Evolutionary conservation across 1,284 basidiomycete species (phyloP), one percentile per base, ranked within the genome.

Genomic region (Ceratobasidium sp.): DNA sequence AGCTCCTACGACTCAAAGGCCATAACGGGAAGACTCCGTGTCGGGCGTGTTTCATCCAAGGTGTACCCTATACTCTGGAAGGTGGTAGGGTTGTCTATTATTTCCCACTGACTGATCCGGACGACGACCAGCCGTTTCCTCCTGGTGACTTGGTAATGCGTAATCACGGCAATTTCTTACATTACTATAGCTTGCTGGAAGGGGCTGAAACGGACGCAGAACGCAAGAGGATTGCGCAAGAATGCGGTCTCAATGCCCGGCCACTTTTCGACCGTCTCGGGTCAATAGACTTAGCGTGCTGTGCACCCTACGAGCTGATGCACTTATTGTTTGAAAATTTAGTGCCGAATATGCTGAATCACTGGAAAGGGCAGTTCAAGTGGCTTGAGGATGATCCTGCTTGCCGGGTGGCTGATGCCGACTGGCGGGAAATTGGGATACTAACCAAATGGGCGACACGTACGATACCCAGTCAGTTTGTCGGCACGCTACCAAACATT

Each of bases 341-440:
- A 2, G 50, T 58, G 4, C 54, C 49, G 8, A 56, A 55, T 22
- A 55, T 70, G 53, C 27, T 78, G 0, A 27, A 71, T 3, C 72
- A 77, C 1, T 80, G 78, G 79, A 79, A 72, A 1, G 76, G 79
- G 0, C 56, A 73, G 58, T 79, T 75, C 74, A 80, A 80, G 43
- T 73, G 71, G 0, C 62, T 79, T 2, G 74, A 76, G 22, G 20
- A 27, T 0, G 75, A 75, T 0, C 22, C 47, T 1, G 55, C 72
- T 34, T 76, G 74, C 29, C 32, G 56, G 6, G 38, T 74, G 13
- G 8, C 17, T 0, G 47, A 54, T 1, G 67, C 73, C 10, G 71
- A 75, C 8, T 80, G 80, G 79, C 58, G 71, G 6, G 57, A 62
- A 17, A 77, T 80, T 29, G 75, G 77, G 1, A 13, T 35, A 29